A percentile compares a stretch with the other conserved stretches of the same genome.
Conservation (phyloP, 495 filamentous ascomycete species). For the Amorphotheca resinae region DNA sequence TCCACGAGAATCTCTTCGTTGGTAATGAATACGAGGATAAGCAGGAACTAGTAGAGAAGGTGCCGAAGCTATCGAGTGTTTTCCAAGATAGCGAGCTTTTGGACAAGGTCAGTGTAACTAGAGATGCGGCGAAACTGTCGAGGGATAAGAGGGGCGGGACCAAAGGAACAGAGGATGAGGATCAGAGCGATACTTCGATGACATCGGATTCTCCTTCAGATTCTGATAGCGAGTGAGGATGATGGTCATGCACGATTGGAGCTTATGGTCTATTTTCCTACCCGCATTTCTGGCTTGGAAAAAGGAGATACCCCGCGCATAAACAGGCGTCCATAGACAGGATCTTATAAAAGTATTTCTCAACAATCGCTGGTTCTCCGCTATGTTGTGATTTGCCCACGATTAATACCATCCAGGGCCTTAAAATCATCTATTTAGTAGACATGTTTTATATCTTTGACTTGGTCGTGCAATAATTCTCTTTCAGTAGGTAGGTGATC, state of each 20-base stretch:
- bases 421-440: no score
- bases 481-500: no score
- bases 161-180: conserved; percentile 15
- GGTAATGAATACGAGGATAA: conserved; percentile 2
- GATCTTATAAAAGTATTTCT: background rate
- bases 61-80: conserved; percentile 37
- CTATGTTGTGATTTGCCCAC: no score
- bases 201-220: conserved; percentile 5
- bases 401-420: no score
- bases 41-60: conserved; percentile 8
- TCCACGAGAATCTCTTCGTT: conserved; percentile 45
- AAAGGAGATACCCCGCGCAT: conserved; percentile 7
- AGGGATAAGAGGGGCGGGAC: conserved; percentile 31
- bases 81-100: conserved; percentile 48
- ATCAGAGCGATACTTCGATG: conserved; percentile 5
- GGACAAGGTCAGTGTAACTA: conserved; percentile 51
- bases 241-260: conserved; percentile 3
- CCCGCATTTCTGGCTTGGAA: conserved; percentile 6
- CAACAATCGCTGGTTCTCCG: no score
- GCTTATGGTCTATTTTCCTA: conserved; percentile 8
- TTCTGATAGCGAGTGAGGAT: conserved; percentile 1
- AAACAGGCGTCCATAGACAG: background rate
- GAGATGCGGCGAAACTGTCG: conserved; percentile 10
- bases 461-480: no score
- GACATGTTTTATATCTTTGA: no score